A percentile compares a stretch with the other conserved stretches of the same genome.
phyloP scores from a whole-genome alignment of 129 eudicot species.

The Lactuca saligna region DNA sequence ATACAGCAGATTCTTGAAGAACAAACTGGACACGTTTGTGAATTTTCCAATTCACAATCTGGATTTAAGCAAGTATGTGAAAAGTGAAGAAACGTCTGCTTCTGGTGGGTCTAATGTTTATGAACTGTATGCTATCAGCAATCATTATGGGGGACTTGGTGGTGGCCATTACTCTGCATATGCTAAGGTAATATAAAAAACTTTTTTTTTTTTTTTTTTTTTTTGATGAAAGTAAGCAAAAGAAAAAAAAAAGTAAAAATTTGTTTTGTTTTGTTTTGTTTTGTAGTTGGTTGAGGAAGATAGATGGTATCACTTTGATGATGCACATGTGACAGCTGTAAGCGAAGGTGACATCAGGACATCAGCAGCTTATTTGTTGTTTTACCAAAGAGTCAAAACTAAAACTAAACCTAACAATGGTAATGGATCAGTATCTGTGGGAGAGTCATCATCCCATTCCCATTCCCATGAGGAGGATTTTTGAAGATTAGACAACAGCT shows the following conservation, averaged over 20 bases:
- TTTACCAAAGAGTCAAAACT: conserved; percentile 70
- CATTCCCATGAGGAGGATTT: conserved; percentile 29
- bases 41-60: conserved; percentile 79
- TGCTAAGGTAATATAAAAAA: conserved; percentile 60
- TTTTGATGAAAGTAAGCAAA: no score
- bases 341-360: conserved; percentile 82
- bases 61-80: conserved; percentile 83
- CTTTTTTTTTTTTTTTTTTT: no score
- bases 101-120: conserved; percentile 53
- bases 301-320: conserved; percentile 98
- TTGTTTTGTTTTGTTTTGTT: neutral
- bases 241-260: no score
- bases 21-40: conserved; percentile 91
- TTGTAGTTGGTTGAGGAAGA: conserved; percentile 88
- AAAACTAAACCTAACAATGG: no score
- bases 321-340: conserved; percentile 84
- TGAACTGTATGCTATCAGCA: conserved; percentile 92
- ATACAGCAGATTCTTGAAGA: conserved; percentile 86
- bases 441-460: conserved; percentile 47
- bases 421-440: conserved; percentile 23
- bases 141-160: conserved; percentile 99
- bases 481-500: conserved; percentile 27
- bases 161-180: conserved; percentile 99
- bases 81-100: conserved; percentile 43
- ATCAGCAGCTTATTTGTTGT: conserved; percentile 92